phyloP scores from a whole-genome alignment of 108 stramenopile species.

The Fistulifera pelliculosa region DNA sequence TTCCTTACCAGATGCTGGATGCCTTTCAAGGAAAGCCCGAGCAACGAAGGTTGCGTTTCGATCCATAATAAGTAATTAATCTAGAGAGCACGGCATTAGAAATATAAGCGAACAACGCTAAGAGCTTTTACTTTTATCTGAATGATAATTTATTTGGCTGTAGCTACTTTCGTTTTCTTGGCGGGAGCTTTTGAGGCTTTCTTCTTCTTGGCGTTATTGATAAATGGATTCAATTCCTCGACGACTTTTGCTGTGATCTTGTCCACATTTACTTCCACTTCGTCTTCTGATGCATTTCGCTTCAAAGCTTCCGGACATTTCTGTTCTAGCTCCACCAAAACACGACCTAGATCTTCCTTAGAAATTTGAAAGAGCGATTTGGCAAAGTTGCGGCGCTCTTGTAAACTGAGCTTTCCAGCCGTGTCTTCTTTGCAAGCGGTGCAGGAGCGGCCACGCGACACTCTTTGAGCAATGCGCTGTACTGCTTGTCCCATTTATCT shows the following conservation, averaged over 20 bases:
- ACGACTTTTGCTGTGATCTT: slow-evolving; percentile 68
- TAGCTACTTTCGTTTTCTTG: neutral
- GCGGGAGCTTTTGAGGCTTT: slow-evolving; percentile 1
- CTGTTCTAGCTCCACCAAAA: slow-evolving; percentile 82
- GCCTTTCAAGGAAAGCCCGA: slow-evolving; percentile 56
- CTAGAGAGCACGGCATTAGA: too few species aligned
- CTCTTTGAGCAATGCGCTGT: neutral
- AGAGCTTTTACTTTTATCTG: neutral
- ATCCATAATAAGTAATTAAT: neutral
- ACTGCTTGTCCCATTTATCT: slow-evolving; percentile 12
- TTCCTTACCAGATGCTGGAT: slow-evolving; percentile 74
- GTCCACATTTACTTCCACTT: slow-evolving; percentile 93
- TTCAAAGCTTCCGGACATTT: slow-evolving; percentile 81
- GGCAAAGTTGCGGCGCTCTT: slow-evolving; percentile 82
- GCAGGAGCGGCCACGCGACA: neutral
- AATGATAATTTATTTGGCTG: neutral
- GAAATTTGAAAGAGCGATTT: slow-evolving; percentile 73
- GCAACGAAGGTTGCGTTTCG: slow-evolving; percentile 39
- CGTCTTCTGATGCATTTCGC: slow-evolving; percentile 81
- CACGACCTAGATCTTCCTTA: slow-evolving; percentile 84
- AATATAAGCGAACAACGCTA: neutral
- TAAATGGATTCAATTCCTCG: slow-evolving; percentile 45
- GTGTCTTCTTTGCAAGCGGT: neutral
- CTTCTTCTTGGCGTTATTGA: slow-evolving; percentile 9
- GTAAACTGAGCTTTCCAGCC: slow-evolving; percentile 30